A percentile compares a stretch with the other conserved stretches of the same genome.
These are phyloP conservation scores for Venturia carpophila DNA, from an alignment of 2,329 filamentous ascomycete species.

Conservation along the genomic window DNA sequence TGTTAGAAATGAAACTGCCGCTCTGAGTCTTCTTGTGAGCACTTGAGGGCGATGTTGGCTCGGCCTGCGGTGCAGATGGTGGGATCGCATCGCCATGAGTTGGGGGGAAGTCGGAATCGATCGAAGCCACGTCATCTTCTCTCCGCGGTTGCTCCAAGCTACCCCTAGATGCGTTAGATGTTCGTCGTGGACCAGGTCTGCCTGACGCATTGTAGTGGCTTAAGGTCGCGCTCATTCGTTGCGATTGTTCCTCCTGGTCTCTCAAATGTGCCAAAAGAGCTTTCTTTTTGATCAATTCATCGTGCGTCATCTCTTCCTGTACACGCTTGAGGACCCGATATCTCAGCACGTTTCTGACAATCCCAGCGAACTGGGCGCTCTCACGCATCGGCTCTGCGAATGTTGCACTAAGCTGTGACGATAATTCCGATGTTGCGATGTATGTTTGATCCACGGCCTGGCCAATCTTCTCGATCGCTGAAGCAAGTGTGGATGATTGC, in stretches of 20 bases:
- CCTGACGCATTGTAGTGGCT: slow-evolving; percentile 6
- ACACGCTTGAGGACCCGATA: slow-evolving; percentile 91
- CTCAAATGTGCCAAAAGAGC: slow-evolving; percentile 80
- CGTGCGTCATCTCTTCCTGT: slow-evolving; percentile 93
- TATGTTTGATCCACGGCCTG: slow-evolving; percentile 95
- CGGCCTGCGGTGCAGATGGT: slow-evolving; percentile 53
- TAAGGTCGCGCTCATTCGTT: slow-evolving; percentile 65
- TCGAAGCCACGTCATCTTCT: slow-evolving; percentile 74
- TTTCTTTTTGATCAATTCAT: slow-evolving; percentile 84
- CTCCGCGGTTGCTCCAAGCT: slow-evolving; percentile 37
- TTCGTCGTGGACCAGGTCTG: slow-evolving; percentile 50
- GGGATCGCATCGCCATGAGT: slow-evolving; percentile 65
- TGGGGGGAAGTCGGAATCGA: slow-evolving; percentile 92
- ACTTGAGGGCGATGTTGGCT: slow-evolving; percentile 26
- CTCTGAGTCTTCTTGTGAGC: slow-evolving; percentile 72
- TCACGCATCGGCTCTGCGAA: slow-evolving; percentile 98
- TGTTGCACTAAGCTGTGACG: slow-evolving; percentile 76
- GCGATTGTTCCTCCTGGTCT: slow-evolving; percentile 83
- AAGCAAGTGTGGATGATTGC: slow-evolving; percentile 76
- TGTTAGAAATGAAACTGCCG: slow-evolving; percentile 79
- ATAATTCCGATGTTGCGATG: slow-evolving; percentile 88
- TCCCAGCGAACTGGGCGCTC: slow-evolving; percentile 91
- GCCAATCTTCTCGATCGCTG: slow-evolving; percentile 87
- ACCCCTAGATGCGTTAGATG: slow-evolving; percentile 49
- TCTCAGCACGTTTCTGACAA: slow-evolving; percentile 79